phyloP scores from a whole-genome alignment of 2,329 filamentous ascomycete species.

The Triangularia verruculosa region DNA sequence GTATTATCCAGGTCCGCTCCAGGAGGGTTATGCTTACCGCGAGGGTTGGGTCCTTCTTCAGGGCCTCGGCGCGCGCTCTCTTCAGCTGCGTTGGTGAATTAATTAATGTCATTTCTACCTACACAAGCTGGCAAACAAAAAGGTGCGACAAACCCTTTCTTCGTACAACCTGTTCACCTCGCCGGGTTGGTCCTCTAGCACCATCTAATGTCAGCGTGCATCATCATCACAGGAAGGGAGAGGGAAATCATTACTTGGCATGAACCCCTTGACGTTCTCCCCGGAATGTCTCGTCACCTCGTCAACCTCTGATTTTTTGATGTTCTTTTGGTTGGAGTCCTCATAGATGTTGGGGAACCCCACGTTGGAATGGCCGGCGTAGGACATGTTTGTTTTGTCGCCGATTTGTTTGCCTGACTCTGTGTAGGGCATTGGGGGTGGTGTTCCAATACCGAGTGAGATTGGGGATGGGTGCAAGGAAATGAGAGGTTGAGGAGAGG shows the following conservation, averaged over 20 bases:
- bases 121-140: not conserved
- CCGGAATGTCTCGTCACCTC: slow-evolving; percentile 17
- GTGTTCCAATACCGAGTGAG: not conserved
- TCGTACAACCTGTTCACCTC: slow-evolving; percentile 18
- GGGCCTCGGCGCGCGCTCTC: slow-evolving; percentile 5
- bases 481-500: not conserved
- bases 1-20: not conserved
- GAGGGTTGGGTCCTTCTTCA: slow-evolving; percentile 25
- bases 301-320: slow-evolving; percentile 18
- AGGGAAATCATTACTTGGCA: slow-evolving; percentile 16
- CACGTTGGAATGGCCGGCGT: slow-evolving; percentile 20
- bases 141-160: slow-evolving; percentile 9
- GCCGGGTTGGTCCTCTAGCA: slow-evolving; percentile 15
- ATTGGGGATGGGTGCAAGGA: not conserved
- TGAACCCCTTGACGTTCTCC: slow-evolving; percentile 24
- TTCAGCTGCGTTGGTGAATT: not conserved
- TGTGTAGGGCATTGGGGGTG: not conserved
- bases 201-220: not conserved
- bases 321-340: slow-evolving; percentile 20
- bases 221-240: not conserved
- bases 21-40: slow-evolving; percentile 14
- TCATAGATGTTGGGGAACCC: slow-evolving; percentile 22
- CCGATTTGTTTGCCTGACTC: not conserved
- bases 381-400: slow-evolving; percentile 16
- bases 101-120: not conserved